Evolutionary conservation across 768 basidiomycete genomes (phyloP).

Genomic region (Serpula lacrymans): DNA sequence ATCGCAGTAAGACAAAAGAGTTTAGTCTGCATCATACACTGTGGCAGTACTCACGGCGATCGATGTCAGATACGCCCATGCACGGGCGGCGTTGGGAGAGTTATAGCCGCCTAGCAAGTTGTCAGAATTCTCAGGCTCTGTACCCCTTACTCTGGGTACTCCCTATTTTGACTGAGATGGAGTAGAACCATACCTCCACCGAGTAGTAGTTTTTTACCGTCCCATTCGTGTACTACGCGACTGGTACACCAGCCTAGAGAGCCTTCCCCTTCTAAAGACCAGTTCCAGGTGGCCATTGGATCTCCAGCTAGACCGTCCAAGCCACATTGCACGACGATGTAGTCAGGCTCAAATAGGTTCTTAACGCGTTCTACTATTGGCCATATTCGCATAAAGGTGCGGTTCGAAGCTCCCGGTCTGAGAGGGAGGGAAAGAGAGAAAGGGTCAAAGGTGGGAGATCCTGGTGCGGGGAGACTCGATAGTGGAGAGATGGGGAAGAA

Average conservation of each 20-base stretch:
- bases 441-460: constrained; percentile 40
- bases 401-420: constrained; percentile 59
- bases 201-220: constrained; percentile 61
- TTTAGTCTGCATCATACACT: not conserved
- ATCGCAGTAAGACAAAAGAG: not conserved
- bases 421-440: constrained; percentile 83
- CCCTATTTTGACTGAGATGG: constrained; percentile 6
- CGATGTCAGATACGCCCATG: constrained; percentile 82
- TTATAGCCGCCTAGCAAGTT: constrained; percentile 71
- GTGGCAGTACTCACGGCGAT: constrained; percentile 51
- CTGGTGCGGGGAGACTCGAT: constrained; percentile 41
- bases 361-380: constrained; percentile 56
- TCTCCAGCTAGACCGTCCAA: constrained; percentile 86
- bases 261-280: constrained; percentile 56
- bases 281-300: constrained; percentile 71
- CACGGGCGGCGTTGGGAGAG: constrained; percentile 77
- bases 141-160: no score
- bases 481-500: constrained; percentile 75
- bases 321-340: constrained; percentile 81
- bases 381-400: constrained; percentile 67
- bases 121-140: constrained; percentile 10
- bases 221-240: constrained; percentile 51
- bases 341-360: constrained; percentile 69
- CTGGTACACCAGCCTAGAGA: constrained; percentile 69
- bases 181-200: constrained; percentile 60